Percentiles rank a stretch among this genome's conserved stretches.
Evolutionary conservation across 2,329 filamentous ascomycete genomes (phyloP).

Genomic region (Cladobotryum protrusum): DNA sequence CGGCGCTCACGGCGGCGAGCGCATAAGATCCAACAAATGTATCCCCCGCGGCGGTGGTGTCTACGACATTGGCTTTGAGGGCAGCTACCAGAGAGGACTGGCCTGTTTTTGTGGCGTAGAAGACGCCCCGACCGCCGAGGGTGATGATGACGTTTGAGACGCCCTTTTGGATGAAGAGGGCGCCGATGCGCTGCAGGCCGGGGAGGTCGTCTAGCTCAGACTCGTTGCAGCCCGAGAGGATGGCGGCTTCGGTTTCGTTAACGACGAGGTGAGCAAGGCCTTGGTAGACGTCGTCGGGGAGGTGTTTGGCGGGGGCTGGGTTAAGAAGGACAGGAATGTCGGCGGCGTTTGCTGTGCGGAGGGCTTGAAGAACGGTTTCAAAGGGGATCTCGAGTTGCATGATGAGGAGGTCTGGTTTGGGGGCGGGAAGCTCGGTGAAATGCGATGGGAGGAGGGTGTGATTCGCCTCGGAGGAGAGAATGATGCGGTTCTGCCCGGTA

Average conservation of each 20-base stretch:
- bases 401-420: conserved; percentile 57
- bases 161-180: conserved; percentile 60
- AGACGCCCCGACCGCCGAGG: conserved; percentile 73
- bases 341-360: conserved; percentile 43
- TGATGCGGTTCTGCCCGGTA: conserved; percentile 69
- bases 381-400: conserved; percentile 75
- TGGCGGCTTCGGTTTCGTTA: conserved; percentile 83
- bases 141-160: conserved; percentile 78
- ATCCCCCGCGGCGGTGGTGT: conserved; percentile 91
- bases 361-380: conserved; percentile 55
- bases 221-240: conserved; percentile 55
- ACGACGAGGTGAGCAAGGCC: conserved; percentile 74
- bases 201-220: conserved; percentile 41
- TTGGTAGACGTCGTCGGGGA: conserved; percentile 61
- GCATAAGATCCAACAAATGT: conserved; percentile 90
- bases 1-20: conserved; percentile 57
- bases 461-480: conserved; percentile 68
- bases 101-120: conserved; percentile 46
- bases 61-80: conserved; percentile 68
- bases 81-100: conserved; percentile 51
- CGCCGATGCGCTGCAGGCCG: conserved; percentile 43
- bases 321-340: conserved; percentile 69
- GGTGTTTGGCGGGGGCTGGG: conserved; percentile 66
- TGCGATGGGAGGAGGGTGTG: conserved; percentile 36
- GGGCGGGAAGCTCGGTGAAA: conserved; percentile 27